Percentiles rank a stretch among this genome's conserved stretches.
Conservation (phyloP, 2,329 filamentous ascomycete species). For the Neopestalotiopsis sp. region DNA sequence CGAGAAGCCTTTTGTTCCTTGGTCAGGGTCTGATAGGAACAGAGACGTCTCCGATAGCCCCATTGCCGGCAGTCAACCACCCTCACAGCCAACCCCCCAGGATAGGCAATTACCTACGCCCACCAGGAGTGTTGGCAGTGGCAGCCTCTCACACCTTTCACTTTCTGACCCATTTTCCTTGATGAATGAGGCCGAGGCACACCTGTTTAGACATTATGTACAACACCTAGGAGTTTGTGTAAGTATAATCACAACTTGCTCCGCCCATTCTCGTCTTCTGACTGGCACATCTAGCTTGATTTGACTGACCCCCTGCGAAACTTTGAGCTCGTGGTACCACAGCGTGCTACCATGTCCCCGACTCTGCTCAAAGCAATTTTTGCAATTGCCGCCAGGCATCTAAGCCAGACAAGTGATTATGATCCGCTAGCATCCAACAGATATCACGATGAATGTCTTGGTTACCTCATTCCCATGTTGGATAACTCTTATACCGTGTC, state of each 20-base stretch:
- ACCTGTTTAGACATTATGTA: slow-evolving; percentile 41
- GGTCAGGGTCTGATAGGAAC: slow-evolving; percentile 2
- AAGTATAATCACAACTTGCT: slow-evolving; percentile 22
- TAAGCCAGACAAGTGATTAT: slow-evolving; percentile 53
- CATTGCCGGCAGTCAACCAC: slow-evolving; percentile 20
- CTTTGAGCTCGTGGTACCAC: slow-evolving; percentile 59
- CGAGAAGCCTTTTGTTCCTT: slow-evolving; percentile 16
- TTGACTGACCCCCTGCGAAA: slow-evolving; percentile 42
- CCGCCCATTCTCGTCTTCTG: background rate
- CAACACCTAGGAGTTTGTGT: slow-evolving; percentile 41
- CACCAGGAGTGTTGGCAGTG: slow-evolving; percentile 19
- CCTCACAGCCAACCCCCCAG: background rate
- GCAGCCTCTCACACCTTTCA: slow-evolving; percentile 11
- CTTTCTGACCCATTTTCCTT: slow-evolving; percentile 33
- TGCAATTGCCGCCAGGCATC: slow-evolving; percentile 59
- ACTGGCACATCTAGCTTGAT: slow-evolving; percentile 30
- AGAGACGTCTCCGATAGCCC: slow-evolving; percentile 14
- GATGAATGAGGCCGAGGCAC: slow-evolving; percentile 36
- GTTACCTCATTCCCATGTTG: slow-evolving; percentile 52
- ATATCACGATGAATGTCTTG: slow-evolving; percentile 60
- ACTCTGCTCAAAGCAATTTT: slow-evolving; percentile 62
- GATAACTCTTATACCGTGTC: slow-evolving; percentile 42
- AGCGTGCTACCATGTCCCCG: slow-evolving; percentile 53
- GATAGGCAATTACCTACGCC: slow-evolving; percentile 17
- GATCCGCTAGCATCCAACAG: slow-evolving; percentile 54